Evolutionary conservation across 1,139 yeast species (phyloP), one percentile per base, ranked within the genome.

Genomic region (Tardiomyces blankii): DNA sequence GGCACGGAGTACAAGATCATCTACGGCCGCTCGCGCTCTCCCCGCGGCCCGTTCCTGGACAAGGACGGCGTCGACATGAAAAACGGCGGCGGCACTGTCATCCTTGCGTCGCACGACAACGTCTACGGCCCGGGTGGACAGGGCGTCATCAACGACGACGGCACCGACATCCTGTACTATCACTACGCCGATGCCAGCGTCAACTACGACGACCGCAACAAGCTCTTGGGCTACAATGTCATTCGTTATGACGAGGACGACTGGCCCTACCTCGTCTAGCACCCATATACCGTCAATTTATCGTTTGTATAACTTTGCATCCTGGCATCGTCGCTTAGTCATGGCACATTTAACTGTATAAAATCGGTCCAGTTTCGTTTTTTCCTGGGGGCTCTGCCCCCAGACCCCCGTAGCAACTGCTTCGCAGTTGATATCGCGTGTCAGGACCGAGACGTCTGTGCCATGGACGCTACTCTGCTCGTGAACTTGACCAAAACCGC

Each of bases 1-100:
- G 45, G 45, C 13, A 32, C 38, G n/a, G 45, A 43, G 39, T 43
- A 43, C 25, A 43, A 43, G 35, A 41, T 43, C 21, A 33, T 43
- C 23, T 40, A 38, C 35, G 45, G 45, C 12, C 42, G 45, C 13
- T 43, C 45, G 21, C 19, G 35, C 28, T 30, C 33, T 3, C 45
- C 45, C 12, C 13, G 19, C 11, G 45, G 45, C 2, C 45, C 45
- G 1, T 43, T 43, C 43, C 18, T 43, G 33, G 45, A 43, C 35
- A 25, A 43, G 43, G 40, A 33, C 28, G 45, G 45, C 19, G 30
- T 32, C 11, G 43, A 40, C 39, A 43, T 43, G 45, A 38, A 23
- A 4, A 23, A 43, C n/a, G 45, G 45, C 6, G 45, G 45, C 27
- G 45, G 45, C 11, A 23, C 43, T 39, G 30, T 38, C n/a, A 21